phyloP scores from a whole-genome alignment of 495 filamentous ascomycete genomes.

The Penicillium pulvis region DNA sequence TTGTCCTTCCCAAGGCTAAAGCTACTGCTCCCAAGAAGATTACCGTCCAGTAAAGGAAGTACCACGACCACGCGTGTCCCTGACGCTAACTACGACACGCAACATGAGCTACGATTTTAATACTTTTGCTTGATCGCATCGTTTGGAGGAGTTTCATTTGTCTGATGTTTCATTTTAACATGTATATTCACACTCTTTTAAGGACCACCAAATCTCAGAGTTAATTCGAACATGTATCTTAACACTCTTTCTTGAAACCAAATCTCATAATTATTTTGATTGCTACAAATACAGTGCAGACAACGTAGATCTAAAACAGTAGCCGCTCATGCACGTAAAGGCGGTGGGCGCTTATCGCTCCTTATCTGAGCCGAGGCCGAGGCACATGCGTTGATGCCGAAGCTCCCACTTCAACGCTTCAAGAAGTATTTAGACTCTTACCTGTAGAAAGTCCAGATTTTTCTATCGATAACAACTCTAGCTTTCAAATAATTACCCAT shows the following conservation, averaged over 20 bases:
- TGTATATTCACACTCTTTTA: background rate
- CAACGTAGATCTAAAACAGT: background rate
- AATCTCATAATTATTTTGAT: background rate
- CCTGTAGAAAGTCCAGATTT: background rate
- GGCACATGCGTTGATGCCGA: constrained; percentile 13
- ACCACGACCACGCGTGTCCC: background rate
- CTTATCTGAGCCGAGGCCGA: constrained; percentile 18
- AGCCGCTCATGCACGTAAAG: background rate
- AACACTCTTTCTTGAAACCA: background rate
- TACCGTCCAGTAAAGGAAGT: constrained; percentile 55
- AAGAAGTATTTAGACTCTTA: background rate
- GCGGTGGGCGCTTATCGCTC: constrained; percentile 12
- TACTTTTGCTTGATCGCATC: background rate
- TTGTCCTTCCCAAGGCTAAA: constrained; percentile 80
- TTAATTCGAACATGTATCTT: background rate
- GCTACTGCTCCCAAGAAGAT: constrained; percentile 56
- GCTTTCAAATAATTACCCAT: background rate
- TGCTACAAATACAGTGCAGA: background rate
- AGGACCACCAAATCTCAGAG: background rate
- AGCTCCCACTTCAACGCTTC: background rate
- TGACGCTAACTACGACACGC: too few species aligned
- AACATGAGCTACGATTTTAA: background rate
- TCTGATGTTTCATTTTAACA: background rate
- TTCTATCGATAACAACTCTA: background rate
- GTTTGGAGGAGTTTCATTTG: background rate